These are phyloP conservation scores for Neurospora sp. DNA, from an alignment of 495 filamentous ascomycete genomes.

Conservation along the genomic window DNA sequence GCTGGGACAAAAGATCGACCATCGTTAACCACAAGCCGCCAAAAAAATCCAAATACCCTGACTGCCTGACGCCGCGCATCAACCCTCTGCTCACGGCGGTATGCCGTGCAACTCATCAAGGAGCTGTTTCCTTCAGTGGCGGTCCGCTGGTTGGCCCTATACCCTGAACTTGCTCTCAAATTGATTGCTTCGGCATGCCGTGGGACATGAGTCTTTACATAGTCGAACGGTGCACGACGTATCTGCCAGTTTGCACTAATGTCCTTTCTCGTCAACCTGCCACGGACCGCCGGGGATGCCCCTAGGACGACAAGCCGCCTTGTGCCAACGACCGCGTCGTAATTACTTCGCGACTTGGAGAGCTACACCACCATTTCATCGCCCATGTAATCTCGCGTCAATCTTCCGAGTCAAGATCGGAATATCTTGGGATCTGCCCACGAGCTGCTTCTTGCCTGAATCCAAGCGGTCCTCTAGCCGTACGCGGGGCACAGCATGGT, in stretches of 20 bases:
- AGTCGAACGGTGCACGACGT: not conserved
- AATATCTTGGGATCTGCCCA: not conserved
- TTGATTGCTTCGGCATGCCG: constrained; percentile 15
- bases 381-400: not conserved
- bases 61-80: not conserved
- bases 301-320: constrained; percentile 11
- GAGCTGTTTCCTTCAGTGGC: not conserved
- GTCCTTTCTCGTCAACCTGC: constrained; percentile 15
- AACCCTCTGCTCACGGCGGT: not conserved
- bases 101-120: not conserved
- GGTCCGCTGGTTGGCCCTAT: not conserved
- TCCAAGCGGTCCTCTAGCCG: not conserved
- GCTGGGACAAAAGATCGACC: not conserved
- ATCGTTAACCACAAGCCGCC: not conserved
- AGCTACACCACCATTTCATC: not conserved
- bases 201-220: constrained; percentile 11
- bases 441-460: not conserved
- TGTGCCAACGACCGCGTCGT: constrained; percentile 6
- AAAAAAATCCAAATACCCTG: not conserved
- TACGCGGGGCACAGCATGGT: not conserved
- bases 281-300: constrained; percentile 2
- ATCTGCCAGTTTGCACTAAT: constrained; percentile 5
- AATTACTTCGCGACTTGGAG: not conserved
- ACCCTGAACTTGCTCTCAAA: not conserved
- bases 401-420: not conserved